Base-by-base conservation (phyloP, 2,329 filamentous ascomycete genomes). In the Neobulgaria alba region DNA sequence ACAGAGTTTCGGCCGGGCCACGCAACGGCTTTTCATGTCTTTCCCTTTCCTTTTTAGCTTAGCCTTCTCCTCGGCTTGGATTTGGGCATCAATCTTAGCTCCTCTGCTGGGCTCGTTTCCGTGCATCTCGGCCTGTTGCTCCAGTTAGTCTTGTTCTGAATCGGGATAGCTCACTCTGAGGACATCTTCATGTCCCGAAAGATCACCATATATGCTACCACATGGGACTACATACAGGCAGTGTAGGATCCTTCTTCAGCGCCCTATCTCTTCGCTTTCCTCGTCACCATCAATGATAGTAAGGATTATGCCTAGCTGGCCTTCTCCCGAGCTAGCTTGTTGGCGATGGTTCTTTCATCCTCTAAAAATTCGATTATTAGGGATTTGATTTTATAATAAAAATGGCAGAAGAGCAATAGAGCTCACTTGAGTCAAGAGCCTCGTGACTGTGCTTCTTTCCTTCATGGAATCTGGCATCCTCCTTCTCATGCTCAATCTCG, bases 101-200 rank as follows among this genome's bases (percentile, higher is more conserved):
- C 83, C 82, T 56, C 68, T 75, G 15, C 77, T 82, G 2, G 82
- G 83, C 64, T 86, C 71, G 58, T 87, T 87, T 45, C 82, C 82
- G 57, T 88, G 82, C 49, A 69, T 57, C 51, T 64, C 73, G 41
- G 82, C 82, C 75, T 63, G 30, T 26, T n/a, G 30, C 9, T 8
- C 9, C 36, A 29, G 12, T 26, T n/a, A n/a, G n/a, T n/a, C n/a
- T n/a, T n/a, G n/a, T n/a, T n/a, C n/a, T n/a, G n/a, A n/a, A n/a
- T n/a, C n/a, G n/a, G n/a, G n/a, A n/a, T n/a, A n/a, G n/a, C n/a
- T n/a, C n/a, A n/a, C n/a, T n/a, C n/a, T n/a, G n/a, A n/a, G n/a
- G n/a, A n/a, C n/a, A n/a, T n/a, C n/a, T n/a, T n/a, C n/a, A n/a
- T n/a, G n/a, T n/a, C n/a, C n/a, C n/a, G n/a, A n/a, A n/a, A n/a